phyloP scores from a whole-genome alignment of 2,329 filamentous ascomycete genomes.

The Aspergillus chevalieri region DNA sequence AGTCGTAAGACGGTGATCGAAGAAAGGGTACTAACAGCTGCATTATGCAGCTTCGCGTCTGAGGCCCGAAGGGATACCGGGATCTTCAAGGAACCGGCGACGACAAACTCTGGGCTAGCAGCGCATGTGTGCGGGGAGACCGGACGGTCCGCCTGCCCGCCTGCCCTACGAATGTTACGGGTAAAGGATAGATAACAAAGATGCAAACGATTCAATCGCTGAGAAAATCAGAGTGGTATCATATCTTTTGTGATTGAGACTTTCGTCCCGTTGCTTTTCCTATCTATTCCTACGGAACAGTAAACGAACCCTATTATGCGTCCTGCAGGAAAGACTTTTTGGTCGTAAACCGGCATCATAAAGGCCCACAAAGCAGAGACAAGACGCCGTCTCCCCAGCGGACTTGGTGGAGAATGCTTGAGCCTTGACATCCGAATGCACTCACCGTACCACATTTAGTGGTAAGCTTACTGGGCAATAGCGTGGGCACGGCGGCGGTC shows the following conservation, averaged over 20 bases:
- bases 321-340: constrained; percentile 13
- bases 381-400: constrained; percentile 30
- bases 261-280: constrained; percentile 23
- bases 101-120: no score
- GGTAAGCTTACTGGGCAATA: constrained; percentile 35
- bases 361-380: constrained; percentile 31
- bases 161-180: no score
- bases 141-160: no score
- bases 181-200: no score
- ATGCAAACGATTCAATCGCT: no score
- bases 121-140: no score
- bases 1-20: no score
- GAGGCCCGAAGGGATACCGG: no score
- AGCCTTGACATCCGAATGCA: constrained; percentile 19
- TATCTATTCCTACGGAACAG: constrained; percentile 28
- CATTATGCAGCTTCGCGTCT: no score
- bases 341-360: constrained; percentile 24
- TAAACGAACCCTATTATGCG: constrained; percentile 5
- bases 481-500: constrained; percentile 81
- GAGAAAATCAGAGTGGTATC: constrained; percentile 26
- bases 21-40: no score
- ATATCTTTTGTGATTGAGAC: constrained; percentile 26
- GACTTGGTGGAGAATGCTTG: constrained; percentile 19
- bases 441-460: constrained; percentile 32
- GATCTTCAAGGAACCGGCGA: no score